Evolutionary conservation across 75 land plant species (phyloP), one percentile per base, ranked within the genome.

Genomic region (Azolla pinnata): DNA sequence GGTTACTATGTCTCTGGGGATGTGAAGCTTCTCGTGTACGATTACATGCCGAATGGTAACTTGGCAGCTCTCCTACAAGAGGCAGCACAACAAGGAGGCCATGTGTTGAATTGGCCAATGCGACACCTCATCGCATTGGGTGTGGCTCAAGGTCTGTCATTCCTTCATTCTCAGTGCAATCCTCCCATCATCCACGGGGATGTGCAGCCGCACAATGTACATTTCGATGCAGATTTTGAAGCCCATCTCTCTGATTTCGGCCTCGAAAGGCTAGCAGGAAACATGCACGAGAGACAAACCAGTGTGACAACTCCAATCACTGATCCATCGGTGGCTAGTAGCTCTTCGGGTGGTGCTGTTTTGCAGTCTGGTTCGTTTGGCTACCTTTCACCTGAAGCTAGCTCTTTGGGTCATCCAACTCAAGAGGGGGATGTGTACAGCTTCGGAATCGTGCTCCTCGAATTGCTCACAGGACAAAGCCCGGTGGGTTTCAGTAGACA

Each of bases 41-140:
- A 95, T 64, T 95, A 95, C 85, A 95, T 95, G 99, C 99, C 99
- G 44, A 95, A 95, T 55, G 99, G 99, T 21, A 89, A 79, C 76
- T 78, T 95, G 4, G 87, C 83, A 5, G 88, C 87, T 0, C 78
- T 95, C 5, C 81, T 95, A 38, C 99, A 95, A 70, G 96, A 95
- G 51, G 96, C 99, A 0, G 79, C 91, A 0, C 95, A 83, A 63
- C 96, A 88, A 34, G 98, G 81, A 44, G 98, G 97, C 17, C 95
- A 92, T 49, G 81, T 88, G 16, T 77, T 92, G 33, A 92, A 88
- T 68, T 92, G 97, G 97, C 97, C 97, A 3, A 92, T 92, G 97
- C 79, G 93, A 54, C 97, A 92, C 56, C 86, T 92, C 45, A 93
- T 93, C 18, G 96, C 90, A 4, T 83, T 93, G 0, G 98, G 98